Evolutionary conservation across 805 yeast species (phyloP), one percentile per base, ranked within the genome.

Genomic region (Scheffersomyces stipitis): DNA sequence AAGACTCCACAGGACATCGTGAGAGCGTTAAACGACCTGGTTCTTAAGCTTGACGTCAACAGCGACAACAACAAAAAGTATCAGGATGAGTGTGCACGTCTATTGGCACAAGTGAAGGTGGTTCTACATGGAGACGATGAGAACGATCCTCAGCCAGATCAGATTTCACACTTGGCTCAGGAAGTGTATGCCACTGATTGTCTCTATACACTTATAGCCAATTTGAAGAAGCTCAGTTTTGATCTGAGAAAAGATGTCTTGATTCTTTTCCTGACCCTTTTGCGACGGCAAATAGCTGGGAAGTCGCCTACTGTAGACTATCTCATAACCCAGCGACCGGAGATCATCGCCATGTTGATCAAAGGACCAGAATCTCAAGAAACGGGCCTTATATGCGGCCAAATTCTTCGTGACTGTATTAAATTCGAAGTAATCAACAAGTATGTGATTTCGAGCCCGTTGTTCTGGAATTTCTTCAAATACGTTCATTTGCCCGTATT

Each of bases 221-320:
- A 81, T 51, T 65, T 93, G 38, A 66, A 65, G n/a, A 70, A 72
- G 23, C 71, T 93, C 38, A 96, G 88, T 45, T 90, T 93, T 62
- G 98, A 93, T 56, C 80, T 95, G 30, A 72, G 96, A 38, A 89
- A 91, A 52, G 93, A 86, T 49, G 91, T 88, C 12, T 73, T 80
- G 4, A 66, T 77, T 4, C 58, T 93, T 35, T 88, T 89, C 56
- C 76, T 81, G 44, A 81, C 87, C 4, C 71, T 95, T 28, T 72
- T 93, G 44, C 79, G 90, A 50, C 80, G 96, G 36, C 84, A 83
- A 45, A 78, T 81, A 26, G 91, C 88, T 29, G 76, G 71, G 48
- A 76, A 88, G 47, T 76, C 83, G 6, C 96, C 96, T 13, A 87
- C 96, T 0, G 90, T 88, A 14, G 96, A 91, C 53, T 86, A 89